Conservation (phyloP, 2,329 filamentous ascomycete genomes). For the Scolecobasidium constrictum region DNA sequence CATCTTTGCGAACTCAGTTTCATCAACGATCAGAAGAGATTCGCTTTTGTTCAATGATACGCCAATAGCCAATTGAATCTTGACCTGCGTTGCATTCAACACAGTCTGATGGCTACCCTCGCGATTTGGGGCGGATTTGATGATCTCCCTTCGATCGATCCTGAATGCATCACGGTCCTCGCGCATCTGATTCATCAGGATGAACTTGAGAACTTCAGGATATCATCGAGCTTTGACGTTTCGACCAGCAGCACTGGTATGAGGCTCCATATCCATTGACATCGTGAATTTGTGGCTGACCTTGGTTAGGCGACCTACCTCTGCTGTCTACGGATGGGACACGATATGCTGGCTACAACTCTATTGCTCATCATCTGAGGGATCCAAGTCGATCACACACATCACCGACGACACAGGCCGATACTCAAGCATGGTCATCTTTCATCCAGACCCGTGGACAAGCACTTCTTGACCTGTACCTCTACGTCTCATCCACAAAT, state of each 20-base stretch:
- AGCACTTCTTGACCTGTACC: constrained; percentile 67
- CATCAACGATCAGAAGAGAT: too few relatives aligned
- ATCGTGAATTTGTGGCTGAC: constrained; percentile 9
- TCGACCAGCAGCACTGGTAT: constrained; percentile 46
- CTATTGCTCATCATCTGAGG: constrained; percentile 37
- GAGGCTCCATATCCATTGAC: too few relatives aligned
- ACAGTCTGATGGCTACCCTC: too few relatives aligned
- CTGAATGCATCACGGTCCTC: constrained; percentile 78
- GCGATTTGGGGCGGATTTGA: constrained; percentile 86
- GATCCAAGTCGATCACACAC: background rate
- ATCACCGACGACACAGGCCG: background rate
- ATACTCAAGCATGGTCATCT: constrained; percentile 1
- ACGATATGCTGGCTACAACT: constrained; percentile 50
- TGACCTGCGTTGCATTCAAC: too few relatives aligned
- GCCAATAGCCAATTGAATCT: too few relatives aligned
- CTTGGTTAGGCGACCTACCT: constrained; percentile 41
- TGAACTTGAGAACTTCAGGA: constrained; percentile 29
- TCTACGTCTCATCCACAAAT: constrained; percentile 85
- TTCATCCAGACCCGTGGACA: constrained; percentile 5
- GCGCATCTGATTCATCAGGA: constrained; percentile 39
- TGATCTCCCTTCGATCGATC: constrained; percentile 77
- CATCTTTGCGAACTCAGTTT: too few relatives aligned
- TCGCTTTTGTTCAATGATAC: too few relatives aligned
- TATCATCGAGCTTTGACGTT: constrained; percentile 44
- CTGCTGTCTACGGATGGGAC: constrained; percentile 43